Percentiles rank a stretch among this genome's conserved stretches.
Evolutionary conservation across 2,329 filamentous ascomycete species (phyloP).

Genomic region (Laburnicola sp.): DNA sequence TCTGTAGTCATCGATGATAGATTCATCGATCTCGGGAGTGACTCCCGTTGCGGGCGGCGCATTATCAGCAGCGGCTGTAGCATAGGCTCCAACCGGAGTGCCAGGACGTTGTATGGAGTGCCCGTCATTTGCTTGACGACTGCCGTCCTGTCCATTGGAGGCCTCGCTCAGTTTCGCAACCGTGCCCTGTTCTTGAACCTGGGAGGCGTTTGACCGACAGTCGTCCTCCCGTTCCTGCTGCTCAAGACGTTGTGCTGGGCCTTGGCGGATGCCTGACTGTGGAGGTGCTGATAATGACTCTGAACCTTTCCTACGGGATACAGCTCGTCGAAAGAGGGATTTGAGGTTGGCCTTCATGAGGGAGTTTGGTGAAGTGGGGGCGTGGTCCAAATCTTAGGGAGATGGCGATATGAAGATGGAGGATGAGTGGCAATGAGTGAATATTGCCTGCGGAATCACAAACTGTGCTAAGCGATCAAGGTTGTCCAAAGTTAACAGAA

Average conservation of each 20-base stretch:
- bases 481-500: too few species aligned
- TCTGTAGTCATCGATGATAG: constrained; percentile 28
- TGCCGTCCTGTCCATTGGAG: neutral
- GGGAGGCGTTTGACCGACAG: neutral
- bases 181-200: neutral
- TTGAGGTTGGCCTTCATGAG: constrained; percentile 8
- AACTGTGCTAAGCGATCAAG: too few species aligned
- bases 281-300: neutral
- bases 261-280: neutral
- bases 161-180: neutral
- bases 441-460: neutral
- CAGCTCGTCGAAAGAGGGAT: constrained; percentile 1
- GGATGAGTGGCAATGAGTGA: neutral
- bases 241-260: constrained; percentile 2
- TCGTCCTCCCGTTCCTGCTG: neutral
- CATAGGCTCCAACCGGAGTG: constrained; percentile 15
- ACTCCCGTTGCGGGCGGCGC: neutral
- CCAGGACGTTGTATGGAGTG: constrained; percentile 7
- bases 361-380: neutral
- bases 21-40: constrained; percentile 12
- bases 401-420: neutral
- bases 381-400: neutral
- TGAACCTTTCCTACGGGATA: neutral
- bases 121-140: neutral
- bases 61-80: neutral